These are phyloP conservation scores for Psidium guajava DNA, from an alignment of 345 rosid species.

Conservation along the genomic window DNA sequence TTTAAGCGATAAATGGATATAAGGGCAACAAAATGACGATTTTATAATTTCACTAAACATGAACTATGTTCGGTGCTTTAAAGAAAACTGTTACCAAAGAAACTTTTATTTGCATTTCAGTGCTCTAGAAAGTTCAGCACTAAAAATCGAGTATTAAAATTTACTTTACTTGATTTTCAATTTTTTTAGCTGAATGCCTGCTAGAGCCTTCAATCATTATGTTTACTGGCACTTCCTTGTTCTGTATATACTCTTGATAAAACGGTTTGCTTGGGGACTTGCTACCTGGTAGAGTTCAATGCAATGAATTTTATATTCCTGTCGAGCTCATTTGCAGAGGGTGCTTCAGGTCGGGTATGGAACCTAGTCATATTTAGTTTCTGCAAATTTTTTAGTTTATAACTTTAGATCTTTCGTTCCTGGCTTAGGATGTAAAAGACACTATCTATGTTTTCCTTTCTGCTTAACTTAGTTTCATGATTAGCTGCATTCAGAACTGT, in stretches of 20 bases:
- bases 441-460: not conserved
- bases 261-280: not conserved
- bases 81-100: not conserved
- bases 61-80: not conserved
- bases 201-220: not conserved
- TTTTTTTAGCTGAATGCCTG: not conserved
- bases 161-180: not conserved
- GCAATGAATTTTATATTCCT: not conserved
- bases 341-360: not conserved
- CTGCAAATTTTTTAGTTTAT: not conserved
- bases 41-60: not conserved
- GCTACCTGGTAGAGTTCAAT: not conserved
- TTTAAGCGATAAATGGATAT: not conserved
- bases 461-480: not conserved
- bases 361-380: not conserved
- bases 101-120: not conserved
- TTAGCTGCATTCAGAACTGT: not conserved
- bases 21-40: not conserved
- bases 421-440: not conserved
- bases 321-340: not conserved
- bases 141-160: not conserved
- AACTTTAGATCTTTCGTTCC: not conserved
- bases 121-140: not conserved
- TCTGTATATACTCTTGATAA: not conserved
- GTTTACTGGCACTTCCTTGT: not conserved